Percentiles rank a stretch among this genome's conserved stretches.
phyloP scores from a whole-genome alignment of 2,329 filamentous ascomycete genomes.

The Podosphaera aphanis region DNA sequence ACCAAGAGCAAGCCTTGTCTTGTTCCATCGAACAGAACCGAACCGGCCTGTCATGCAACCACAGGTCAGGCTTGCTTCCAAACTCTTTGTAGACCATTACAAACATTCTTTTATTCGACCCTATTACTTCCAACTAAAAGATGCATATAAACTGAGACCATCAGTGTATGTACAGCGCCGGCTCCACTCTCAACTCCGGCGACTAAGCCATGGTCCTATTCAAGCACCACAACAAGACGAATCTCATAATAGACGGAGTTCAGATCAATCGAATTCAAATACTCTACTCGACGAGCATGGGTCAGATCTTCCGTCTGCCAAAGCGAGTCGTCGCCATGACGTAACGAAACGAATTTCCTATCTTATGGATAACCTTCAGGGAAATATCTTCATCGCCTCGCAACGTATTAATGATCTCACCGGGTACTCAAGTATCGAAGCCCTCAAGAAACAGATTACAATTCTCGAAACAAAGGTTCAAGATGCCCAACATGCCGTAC shows the following conservation, averaged over 20 bases:
- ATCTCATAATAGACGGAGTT: not conserved
- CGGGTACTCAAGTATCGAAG: conserved; percentile 78
- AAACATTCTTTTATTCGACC: not conserved
- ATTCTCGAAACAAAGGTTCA: conserved; percentile 35
- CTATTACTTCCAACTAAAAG: not conserved
- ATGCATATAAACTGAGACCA: not conserved
- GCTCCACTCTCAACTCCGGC: not conserved
- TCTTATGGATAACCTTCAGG: conserved; percentile 75
- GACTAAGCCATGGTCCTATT: not conserved
- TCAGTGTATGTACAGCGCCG: not conserved
- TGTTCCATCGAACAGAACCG: no score
- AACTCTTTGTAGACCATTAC: not conserved
- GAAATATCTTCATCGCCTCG: conserved; percentile 62
- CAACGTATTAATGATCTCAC: conserved; percentile 85
- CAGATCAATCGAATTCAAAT: not conserved
- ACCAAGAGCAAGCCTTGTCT: no score
- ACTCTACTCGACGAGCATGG: conserved; percentile 4
- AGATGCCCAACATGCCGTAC: conserved; percentile 40
- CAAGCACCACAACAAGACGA: conserved; percentile 3
- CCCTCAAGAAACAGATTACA: conserved; percentile 57
- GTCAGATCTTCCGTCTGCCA: conserved; percentile 22
- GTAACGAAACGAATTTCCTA: conserved; percentile 30
- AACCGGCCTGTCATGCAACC: not conserved
- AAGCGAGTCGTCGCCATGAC: conserved; percentile 21
- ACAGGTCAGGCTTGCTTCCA: not conserved